These are phyloP conservation scores for Ceratocystis huliohia DNA, from an alignment of 2,329 filamentous ascomycete genomes.

Conservation along the genomic window DNA sequence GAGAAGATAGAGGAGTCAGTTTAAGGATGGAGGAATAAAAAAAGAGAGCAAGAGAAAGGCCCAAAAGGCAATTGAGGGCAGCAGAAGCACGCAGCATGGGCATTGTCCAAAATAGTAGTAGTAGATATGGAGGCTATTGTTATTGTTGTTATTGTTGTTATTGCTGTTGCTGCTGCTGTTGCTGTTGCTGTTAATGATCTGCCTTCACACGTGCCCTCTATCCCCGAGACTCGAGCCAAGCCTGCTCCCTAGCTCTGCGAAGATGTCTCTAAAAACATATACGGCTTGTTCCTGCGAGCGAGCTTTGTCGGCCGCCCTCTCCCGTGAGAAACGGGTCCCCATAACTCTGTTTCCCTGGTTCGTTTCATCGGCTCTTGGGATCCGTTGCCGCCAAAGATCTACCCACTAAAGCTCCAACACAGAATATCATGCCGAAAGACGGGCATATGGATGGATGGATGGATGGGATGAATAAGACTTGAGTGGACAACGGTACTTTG, in stretches of 20 bases:
- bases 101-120: neutral
- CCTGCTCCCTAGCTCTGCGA: neutral
- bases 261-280: constrained; percentile 1
- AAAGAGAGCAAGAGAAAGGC: neutral
- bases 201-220: neutral
- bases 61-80: neutral
- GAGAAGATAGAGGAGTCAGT: neutral
- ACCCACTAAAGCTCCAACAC: neutral
- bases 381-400: neutral
- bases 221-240: neutral
- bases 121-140: too few relatives aligned
- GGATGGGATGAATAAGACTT: constrained; percentile 10
- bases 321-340: neutral
- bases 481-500: constrained; percentile 7
- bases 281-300: neutral
- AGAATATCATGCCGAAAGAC: constrained; percentile 8
- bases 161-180: too few relatives aligned
- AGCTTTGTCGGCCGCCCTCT: neutral
- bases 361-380: constrained; percentile 1
- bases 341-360: constrained; percentile 11
- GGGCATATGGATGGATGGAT: constrained; percentile 7
- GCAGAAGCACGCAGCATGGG: neutral
- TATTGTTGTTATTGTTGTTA: too few relatives aligned
- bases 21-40: neutral
- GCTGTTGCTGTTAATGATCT: too few relatives aligned